A percentile compares a stretch with the other conserved stretches of the same genome.
Conservation (phyloP, 2,329 filamentous ascomycete genomes). For the Parastagonospora avenae region DNA sequence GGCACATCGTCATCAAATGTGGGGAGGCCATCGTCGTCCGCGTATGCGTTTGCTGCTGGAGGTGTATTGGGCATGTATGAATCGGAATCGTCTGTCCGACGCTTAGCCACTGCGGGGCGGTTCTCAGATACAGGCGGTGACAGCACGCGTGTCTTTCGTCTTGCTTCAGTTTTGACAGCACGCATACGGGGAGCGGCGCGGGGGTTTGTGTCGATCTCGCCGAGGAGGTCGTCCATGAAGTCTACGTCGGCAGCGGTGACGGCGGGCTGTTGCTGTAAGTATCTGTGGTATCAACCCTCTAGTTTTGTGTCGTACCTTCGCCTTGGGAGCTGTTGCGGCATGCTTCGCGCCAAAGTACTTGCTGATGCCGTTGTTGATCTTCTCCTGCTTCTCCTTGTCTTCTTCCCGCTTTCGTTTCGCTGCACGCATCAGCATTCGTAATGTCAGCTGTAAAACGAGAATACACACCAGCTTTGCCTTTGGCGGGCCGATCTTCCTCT, state of each 20-base stretch:
- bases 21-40: constrained; percentile 63
- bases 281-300: not conserved
- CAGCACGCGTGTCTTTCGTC: constrained; percentile 77
- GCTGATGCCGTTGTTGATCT: constrained; percentile 88
- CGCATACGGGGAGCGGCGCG: constrained; percentile 61
- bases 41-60: constrained; percentile 47
- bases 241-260: constrained; percentile 87
- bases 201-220: constrained; percentile 82
- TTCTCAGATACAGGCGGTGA: constrained; percentile 71
- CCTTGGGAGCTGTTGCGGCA: constrained; percentile 68
- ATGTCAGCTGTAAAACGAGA: not conserved
- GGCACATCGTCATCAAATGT: constrained; percentile 69
- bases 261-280: constrained; percentile 60
- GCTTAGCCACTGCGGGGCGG: constrained; percentile 29
- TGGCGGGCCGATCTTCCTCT: constrained; percentile 67
- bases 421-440: constrained; percentile 44
- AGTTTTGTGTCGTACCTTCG: constrained; percentile 67
- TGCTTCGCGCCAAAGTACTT: constrained; percentile 90
- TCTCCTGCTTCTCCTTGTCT: constrained; percentile 81
- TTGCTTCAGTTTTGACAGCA: constrained; percentile 73
- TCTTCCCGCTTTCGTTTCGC: constrained; percentile 88
- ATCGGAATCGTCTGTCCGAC: constrained; percentile 41
- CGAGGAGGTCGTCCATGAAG: constrained; percentile 83
- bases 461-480: constrained; percentile 62
- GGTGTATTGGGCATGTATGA: constrained; percentile 52